Conservation (phyloP, 1,284 basidiomycete genomes). For the Ceratobasidium sp. region DNA sequence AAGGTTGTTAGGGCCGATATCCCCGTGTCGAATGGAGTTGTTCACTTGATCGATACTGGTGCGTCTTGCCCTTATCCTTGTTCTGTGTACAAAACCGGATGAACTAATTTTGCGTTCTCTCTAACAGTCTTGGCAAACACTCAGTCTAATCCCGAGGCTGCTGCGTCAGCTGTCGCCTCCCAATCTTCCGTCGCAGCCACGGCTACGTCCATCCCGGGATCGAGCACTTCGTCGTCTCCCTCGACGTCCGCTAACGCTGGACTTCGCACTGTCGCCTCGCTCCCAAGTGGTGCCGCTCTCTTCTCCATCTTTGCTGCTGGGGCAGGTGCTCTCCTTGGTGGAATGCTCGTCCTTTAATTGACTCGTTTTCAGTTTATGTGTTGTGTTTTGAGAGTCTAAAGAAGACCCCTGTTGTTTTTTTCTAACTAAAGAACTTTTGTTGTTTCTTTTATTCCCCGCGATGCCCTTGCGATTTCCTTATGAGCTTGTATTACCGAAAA, state of each 20-base stretch:
- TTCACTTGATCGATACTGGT: slow-evolving; percentile 61
- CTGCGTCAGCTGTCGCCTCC: slow-evolving; percentile 67
- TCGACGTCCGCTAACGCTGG: slow-evolving; percentile 21
- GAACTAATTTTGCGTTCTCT: slow-evolving; percentile 55
- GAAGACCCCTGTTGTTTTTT: not conserved
- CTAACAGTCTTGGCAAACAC: slow-evolving; percentile 76
- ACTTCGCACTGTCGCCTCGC: slow-evolving; percentile 17
- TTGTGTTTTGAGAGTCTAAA: not conserved
- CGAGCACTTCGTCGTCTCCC: slow-evolving; percentile 2
- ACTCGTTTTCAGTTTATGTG: slow-evolving; percentile 6
- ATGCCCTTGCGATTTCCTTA: not conserved
- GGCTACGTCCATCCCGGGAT: slow-evolving; percentile 28
- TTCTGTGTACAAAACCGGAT: not conserved
- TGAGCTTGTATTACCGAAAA: no score
- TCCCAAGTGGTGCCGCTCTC: slow-evolving; percentile 34
- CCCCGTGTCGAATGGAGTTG: slow-evolving; percentile 77
- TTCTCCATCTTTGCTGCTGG: slow-evolving; percentile 32
- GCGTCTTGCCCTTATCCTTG: not conserved
- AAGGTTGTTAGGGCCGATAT: slow-evolving; percentile 74
- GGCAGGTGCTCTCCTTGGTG: slow-evolving; percentile 35
- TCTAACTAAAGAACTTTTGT: not conserved
- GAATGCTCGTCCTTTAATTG: slow-evolving; percentile 36
- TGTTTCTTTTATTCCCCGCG: not conserved
- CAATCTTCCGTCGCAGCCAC: slow-evolving; percentile 53
- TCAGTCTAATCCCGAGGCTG: slow-evolving; percentile 64